Conservation (phyloP, 257 asterid genomes). For the Oldenlandia corymbosa region DNA sequence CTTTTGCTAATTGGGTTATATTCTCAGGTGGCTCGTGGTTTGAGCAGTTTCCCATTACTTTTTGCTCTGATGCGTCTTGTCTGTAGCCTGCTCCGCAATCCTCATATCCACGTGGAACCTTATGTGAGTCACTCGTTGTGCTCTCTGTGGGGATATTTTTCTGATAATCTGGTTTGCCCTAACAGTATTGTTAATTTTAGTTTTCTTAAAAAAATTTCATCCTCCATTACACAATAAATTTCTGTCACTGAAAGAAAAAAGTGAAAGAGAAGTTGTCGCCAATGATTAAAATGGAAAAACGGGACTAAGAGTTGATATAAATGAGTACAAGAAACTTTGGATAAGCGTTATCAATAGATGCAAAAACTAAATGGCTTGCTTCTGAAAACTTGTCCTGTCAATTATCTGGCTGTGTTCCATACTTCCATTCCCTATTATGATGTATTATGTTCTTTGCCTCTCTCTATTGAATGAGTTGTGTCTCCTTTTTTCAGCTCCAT, state of each 20-base stretch:
- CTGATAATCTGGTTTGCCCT: not conserved
- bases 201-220: no score
- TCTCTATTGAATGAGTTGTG: conserved; percentile 6
- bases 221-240: no score
- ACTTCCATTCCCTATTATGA: not conserved
- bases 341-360: no score
- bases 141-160: not conserved
- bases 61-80: conserved; percentile 95
- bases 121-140: conserved; percentile 53
- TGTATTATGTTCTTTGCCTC: conserved; percentile 7
- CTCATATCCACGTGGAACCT: conserved; percentile 81
- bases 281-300: no score
- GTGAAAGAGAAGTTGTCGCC: no score
- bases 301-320: not conserved
- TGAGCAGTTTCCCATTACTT: conserved; percentile 65
- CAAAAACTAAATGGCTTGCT: not conserved
- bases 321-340: no score
- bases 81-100: conserved; percentile 90
- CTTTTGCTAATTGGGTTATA: not conserved
- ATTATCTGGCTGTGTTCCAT: not conserved
- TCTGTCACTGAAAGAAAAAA: no score
- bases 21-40: conserved; percentile 71
- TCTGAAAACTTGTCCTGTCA: not conserved
- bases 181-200: no score
- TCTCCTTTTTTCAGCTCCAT: conserved; percentile 53